A percentile compares a stretch with the other conserved stretches of the same genome.
Conservation (phyloP, 805 yeast species). For the Kodamaea kaohsiungensis region DNA sequence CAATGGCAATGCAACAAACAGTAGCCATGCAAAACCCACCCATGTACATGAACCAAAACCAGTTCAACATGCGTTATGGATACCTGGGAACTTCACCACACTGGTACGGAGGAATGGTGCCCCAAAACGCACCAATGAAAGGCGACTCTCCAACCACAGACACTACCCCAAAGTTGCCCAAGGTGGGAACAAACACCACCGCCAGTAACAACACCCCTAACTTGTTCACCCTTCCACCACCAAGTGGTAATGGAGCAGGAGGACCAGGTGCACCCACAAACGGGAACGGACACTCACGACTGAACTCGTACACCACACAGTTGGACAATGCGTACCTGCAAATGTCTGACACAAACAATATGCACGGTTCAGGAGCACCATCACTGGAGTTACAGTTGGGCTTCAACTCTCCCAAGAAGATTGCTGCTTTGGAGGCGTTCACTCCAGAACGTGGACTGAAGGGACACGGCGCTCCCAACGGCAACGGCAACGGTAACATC, state of each 20-base stretch:
- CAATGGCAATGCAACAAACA: slow-evolving; percentile 7
- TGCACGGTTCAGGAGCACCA: slow-evolving; percentile 20
- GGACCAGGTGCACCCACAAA: slow-evolving; percentile 15
- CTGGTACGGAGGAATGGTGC: slow-evolving; percentile 20
- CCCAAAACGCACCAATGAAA: not conserved
- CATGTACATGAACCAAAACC: slow-evolving; percentile 18
- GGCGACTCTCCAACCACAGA: slow-evolving; percentile 28
- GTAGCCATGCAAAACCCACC: slow-evolving; percentile 23
- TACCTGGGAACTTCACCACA: slow-evolving; percentile 21
- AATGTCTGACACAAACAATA: slow-evolving; percentile 11
- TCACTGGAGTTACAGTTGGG: slow-evolving; percentile 36
- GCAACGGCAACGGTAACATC: slow-evolving; percentile 12
- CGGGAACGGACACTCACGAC: slow-evolving; percentile 28
- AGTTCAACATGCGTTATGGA: slow-evolving; percentile 11
- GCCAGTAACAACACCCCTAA: slow-evolving; percentile 15
- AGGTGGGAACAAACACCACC: slow-evolving; percentile 15
- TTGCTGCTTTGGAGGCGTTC: slow-evolving; percentile 43
- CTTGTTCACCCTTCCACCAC: slow-evolving; percentile 37
- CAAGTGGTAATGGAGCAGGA: slow-evolving; percentile 13
- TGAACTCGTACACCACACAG: slow-evolving; percentile 23
- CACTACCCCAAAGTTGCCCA: slow-evolving; percentile 35
- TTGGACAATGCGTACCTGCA: not conserved
- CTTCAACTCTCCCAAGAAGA: slow-evolving; percentile 44
- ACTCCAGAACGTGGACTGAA: slow-evolving; percentile 47
- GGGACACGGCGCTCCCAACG: slow-evolving; percentile 8